Percentiles rank a stretch among this genome's conserved stretches.
Evolutionary conservation across 2,329 filamentous ascomycete genomes (phyloP).

Genomic region (Calycina herbarum): DNA sequence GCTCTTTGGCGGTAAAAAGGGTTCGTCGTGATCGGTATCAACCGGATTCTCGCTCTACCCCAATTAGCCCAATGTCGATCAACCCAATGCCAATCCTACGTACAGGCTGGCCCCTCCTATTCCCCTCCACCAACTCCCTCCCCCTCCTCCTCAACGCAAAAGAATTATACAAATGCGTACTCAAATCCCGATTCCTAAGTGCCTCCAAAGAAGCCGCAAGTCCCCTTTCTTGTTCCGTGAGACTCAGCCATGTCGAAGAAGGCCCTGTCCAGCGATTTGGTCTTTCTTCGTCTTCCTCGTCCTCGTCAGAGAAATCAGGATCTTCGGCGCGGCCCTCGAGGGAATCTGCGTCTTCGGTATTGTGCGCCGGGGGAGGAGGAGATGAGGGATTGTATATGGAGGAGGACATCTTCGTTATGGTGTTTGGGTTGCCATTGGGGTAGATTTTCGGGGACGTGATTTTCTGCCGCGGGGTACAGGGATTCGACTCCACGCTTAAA

Average conservation of each 20-base stretch:
- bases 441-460: not conserved
- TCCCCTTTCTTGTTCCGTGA: conserved; percentile 62
- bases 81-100: conserved; percentile 31
- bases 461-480: not conserved
- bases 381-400: not conserved
- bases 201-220: conserved; percentile 64
- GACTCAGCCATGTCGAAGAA: conserved; percentile 63
- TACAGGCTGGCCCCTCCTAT: conserved; percentile 38
- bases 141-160: conserved; percentile 62
- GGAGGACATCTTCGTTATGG: not conserved
- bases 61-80: not conserved
- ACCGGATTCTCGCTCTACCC: conserved; percentile 13
- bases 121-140: conserved; percentile 10
- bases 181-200: conserved; percentile 64
- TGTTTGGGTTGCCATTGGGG: not conserved
- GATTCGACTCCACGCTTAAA: not conserved
- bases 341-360: not conserved
- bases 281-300: conserved; percentile 40
- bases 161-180: conserved; percentile 76
- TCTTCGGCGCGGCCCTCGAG: not conserved
- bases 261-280: conserved; percentile 74
- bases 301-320: not conserved
- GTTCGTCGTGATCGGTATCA: conserved; percentile 40
- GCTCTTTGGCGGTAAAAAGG: conserved; percentile 53
- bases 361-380: not conserved